phyloP scores from a whole-genome alignment of 1,139 yeast genomes.

The Taiozyma sp. region DNA sequence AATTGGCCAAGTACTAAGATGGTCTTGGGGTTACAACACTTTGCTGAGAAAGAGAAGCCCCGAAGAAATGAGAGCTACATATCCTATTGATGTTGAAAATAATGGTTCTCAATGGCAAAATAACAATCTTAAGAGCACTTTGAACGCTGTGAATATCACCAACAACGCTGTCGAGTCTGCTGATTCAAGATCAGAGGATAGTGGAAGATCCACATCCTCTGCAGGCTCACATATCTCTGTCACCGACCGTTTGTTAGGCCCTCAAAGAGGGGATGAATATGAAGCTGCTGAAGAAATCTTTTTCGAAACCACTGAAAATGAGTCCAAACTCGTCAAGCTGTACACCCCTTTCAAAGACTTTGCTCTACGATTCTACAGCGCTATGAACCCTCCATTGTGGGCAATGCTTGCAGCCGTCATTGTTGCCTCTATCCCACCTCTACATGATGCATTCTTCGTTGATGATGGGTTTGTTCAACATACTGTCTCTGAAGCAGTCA shows the following conservation, averaged over 20 bases:
- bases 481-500: conserved; percentile 71
- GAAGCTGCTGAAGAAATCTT: background rate
- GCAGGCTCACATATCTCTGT: conserved; percentile 1
- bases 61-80: background rate
- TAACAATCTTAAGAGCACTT: background rate
- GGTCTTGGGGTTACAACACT: conserved; percentile 81
- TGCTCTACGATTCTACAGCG: conserved; percentile 21
- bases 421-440: conserved; percentile 73
- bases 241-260: conserved; percentile 6
- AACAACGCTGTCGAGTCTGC: background rate
- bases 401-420: conserved; percentile 81
- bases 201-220: background rate
- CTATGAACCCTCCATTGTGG: conserved; percentile 94
- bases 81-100: conserved; percentile 1
- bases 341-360: background rate
- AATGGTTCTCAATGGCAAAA: background rate
- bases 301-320: background rate
- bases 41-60: conserved; percentile 35
- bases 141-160: background rate
- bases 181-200: background rate
- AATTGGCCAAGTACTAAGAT: conserved; percentile 69
- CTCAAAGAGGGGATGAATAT: background rate
- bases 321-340: background rate
- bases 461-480: conserved; percentile 63
- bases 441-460: conserved; percentile 63